Conservation (phyloP, 306 rosid species). For the Fagus crenata region DNA sequence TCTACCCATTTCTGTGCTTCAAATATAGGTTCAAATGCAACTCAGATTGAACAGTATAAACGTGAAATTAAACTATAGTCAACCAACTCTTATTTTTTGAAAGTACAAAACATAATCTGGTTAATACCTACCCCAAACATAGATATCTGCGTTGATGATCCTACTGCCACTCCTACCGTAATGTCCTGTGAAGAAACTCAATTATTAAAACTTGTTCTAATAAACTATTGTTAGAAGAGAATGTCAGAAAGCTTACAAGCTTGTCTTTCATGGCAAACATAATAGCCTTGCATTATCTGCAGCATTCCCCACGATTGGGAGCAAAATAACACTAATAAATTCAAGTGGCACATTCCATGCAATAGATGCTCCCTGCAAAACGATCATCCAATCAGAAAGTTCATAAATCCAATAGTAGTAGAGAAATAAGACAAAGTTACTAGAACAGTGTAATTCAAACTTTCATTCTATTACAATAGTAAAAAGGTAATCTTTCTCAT, state of each 20-base stretch:
- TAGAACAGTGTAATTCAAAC: not conserved
- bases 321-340: constrained; percentile 75
- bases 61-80: not conserved
- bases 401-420: constrained; percentile 7
- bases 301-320: constrained; percentile 83
- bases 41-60: no score
- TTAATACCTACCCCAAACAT: constrained; percentile 69
- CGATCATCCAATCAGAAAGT: constrained; percentile 27
- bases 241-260: constrained; percentile 52
- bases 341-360: constrained; percentile 62
- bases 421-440: not conserved
- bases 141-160: constrained; percentile 80
- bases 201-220: constrained; percentile 7
- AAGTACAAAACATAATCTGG: not conserved
- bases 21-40: no score
- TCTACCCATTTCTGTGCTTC: no score
- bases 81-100: not conserved
- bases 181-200: constrained; percentile 56
- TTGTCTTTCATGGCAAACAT: constrained; percentile 90
- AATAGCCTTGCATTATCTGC: constrained; percentile 86
- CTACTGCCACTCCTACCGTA: constrained; percentile 78
- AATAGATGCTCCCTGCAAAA: constrained; percentile 66
- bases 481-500: no score
- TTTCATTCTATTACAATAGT: not conserved
- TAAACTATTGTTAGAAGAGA: not conserved